Conservation (phyloP, 2,329 filamentous ascomycete species). For the Colletotrichum sp. region DNA sequence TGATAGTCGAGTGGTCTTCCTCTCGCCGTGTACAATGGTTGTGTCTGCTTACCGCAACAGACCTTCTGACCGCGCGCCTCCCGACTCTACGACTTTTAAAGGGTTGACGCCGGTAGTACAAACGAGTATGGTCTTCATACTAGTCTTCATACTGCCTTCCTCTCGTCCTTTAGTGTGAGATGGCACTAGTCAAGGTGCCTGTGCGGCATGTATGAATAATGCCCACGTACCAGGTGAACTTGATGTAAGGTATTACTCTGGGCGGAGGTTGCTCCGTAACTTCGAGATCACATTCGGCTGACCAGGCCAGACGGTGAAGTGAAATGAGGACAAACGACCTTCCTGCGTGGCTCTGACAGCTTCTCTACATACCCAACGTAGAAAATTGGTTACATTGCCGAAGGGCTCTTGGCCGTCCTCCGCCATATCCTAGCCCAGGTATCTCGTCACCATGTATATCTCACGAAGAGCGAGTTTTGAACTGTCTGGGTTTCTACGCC, state of each 20-base stretch:
- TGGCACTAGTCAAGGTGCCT: background rate
- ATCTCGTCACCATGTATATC: background rate
- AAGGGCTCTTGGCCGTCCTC: background rate
- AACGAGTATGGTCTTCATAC: background rate
- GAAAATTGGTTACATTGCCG: background rate
- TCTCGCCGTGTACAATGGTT: background rate
- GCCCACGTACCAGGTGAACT: background rate
- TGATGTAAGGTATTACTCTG: background rate
- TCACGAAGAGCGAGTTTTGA: background rate
- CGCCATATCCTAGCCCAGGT: background rate
- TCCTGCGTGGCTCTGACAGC: background rate
- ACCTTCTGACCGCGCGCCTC: background rate
- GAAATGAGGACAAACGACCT: background rate
- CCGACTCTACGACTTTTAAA: background rate
- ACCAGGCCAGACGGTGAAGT: background rate
- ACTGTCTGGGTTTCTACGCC: background rate
- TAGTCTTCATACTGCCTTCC: background rate
- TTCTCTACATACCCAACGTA: background rate
- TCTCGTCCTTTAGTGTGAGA: background rate
- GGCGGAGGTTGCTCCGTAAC: background rate
- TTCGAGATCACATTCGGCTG: background rate
- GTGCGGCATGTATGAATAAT: background rate
- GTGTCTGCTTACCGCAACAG: background rate
- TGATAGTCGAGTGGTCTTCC: background rate
- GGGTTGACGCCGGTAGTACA: background rate